phyloP scores from a whole-genome alignment of 805 yeast species.

The Babjeviella inositovora region DNA sequence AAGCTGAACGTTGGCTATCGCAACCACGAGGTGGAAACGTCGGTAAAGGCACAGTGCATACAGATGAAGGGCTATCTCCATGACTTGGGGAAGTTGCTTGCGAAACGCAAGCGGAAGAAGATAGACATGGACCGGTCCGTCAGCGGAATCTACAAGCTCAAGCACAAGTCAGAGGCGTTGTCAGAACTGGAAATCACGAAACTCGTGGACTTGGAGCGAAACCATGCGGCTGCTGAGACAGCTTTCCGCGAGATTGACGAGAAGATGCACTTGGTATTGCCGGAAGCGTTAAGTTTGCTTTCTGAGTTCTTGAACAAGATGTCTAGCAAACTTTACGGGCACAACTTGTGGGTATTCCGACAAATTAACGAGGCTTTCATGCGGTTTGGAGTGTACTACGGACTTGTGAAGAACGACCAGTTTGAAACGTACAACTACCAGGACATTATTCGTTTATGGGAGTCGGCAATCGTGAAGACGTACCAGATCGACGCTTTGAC shows the following conservation, averaged over 20 bases:
- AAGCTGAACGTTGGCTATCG: constrained; percentile 7
- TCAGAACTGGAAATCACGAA: constrained; percentile 19
- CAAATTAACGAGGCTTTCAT: constrained; percentile 12
- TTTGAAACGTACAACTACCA: constrained; percentile 8
- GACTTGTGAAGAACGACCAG: constrained; percentile 7
- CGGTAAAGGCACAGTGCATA: constrained; percentile 14
- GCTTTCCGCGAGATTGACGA: constrained; percentile 18
- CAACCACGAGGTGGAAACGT: constrained; percentile 8
- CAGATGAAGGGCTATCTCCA: constrained; percentile 21
- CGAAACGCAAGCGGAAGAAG: constrained; percentile 25
- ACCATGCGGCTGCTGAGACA: constrained; percentile 11
- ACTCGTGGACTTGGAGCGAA: constrained; percentile 12
- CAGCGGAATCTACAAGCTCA: constrained; percentile 17
- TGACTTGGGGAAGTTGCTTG: constrained; percentile 18
- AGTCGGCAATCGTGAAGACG: no score
- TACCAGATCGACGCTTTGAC: no score
- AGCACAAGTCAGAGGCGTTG: constrained; percentile 12
- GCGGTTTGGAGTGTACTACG: constrained; percentile 12
- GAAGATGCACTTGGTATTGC: constrained; percentile 22
- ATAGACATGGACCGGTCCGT: constrained; percentile 19
- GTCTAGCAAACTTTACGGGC: constrained; percentile 17
- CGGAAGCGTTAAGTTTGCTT: constrained; percentile 24
- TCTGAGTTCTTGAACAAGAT: constrained; percentile 32
- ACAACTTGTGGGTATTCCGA: constrained; percentile 16
- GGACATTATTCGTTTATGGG: constrained; percentile 21